These are phyloP conservation scores for Penicillium lagena DNA, from an alignment of 495 filamentous ascomycete species.

Conservation along the genomic window DNA sequence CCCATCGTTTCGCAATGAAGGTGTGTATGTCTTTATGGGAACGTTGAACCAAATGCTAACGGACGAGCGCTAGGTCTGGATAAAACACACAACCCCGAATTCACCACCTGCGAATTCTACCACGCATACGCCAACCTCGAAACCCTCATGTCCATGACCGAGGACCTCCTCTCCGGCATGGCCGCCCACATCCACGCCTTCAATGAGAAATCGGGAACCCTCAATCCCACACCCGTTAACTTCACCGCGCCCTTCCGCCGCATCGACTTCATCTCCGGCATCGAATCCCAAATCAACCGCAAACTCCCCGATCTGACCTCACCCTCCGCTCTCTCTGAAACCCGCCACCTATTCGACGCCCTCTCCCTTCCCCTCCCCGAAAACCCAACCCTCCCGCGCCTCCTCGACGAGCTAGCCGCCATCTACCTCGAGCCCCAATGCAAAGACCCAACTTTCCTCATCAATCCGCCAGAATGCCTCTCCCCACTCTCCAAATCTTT, in stretches of 20 bases:
- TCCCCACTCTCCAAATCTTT: constrained; percentile 90
- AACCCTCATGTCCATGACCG: constrained; percentile 69
- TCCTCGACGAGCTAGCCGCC: constrained; percentile 78
- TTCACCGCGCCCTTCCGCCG: constrained; percentile 58
- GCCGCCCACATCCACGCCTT: constrained; percentile 43
- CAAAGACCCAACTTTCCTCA: constrained; percentile 75
- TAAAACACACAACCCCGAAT: constrained; percentile 92
- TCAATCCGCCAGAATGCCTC: constrained; percentile 84
- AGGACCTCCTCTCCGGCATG: constrained; percentile 56
- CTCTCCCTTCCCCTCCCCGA: constrained; percentile 45
- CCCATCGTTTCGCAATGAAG: constrained; percentile 90
- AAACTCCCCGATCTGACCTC: constrained; percentile 62
- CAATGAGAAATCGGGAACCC: constrained; percentile 34
- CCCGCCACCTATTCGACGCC: constrained; percentile 51
- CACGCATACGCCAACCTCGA: constrained; percentile 72
- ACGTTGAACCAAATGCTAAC: background rate
- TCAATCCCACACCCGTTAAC: constrained; percentile 45
- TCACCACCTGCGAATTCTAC: constrained; percentile 97
- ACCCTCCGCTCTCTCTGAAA: constrained; percentile 45
- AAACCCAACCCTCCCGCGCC: constrained; percentile 62
- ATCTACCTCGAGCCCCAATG: constrained; percentile 70
- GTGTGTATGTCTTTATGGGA: constrained; percentile 24
- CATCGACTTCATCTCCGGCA: constrained; percentile 75
- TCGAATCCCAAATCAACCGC: constrained; percentile 59
- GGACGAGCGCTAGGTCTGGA: constrained; percentile 54